Base-by-base conservation (phyloP, 257 asterid species). In the Paraleonurus japonicus region DNA sequence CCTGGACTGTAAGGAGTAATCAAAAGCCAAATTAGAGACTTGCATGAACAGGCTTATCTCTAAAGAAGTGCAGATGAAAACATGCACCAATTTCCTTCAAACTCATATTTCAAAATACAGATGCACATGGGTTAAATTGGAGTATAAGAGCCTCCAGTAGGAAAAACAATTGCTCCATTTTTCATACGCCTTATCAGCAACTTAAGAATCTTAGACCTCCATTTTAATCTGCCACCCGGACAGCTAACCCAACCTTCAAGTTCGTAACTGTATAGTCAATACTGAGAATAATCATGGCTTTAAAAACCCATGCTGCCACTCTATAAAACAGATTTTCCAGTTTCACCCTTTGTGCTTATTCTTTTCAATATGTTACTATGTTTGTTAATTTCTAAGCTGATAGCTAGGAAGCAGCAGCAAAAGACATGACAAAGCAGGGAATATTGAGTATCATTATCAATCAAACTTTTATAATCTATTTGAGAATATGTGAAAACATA, bases 1-100 rank as follows among this genome's bases (percentile, higher is more conserved):
- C 88, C 71, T 91, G 11, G 96, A 86, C 98, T 93, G 83, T 50
- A 72, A 73, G 74, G 54, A 77, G 74, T 17, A 70, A 71, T 55
- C 74, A 73, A 76, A 72, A 76, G 55, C 74, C 58, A 73, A 75
- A 70, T 69, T 30, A 58, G 66, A 55, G 72, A 53, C 17, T 64
- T 51, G 24, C 58, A 54, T 58, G 27, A 61, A 58, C 53, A 66
- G 70, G 57, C 51, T 39, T 55, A 76, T 57, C 75, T 10, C 28
- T 54, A 63, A 32, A 39, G 43, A 53, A 67, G 74, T 67, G 47
- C 30, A 67, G 62, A 57, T 28, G 54, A 69, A 66, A 41, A 66
- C 30, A 45, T 30, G 67, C 17, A 39, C 67, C 19, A 55, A 47
- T 57, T 69, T 72, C 66, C 69, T 69, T 59, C 16, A 57, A 22